Conservation (phyloP, 164 flowering plant species). For the Aristolochia contorta region DNA sequence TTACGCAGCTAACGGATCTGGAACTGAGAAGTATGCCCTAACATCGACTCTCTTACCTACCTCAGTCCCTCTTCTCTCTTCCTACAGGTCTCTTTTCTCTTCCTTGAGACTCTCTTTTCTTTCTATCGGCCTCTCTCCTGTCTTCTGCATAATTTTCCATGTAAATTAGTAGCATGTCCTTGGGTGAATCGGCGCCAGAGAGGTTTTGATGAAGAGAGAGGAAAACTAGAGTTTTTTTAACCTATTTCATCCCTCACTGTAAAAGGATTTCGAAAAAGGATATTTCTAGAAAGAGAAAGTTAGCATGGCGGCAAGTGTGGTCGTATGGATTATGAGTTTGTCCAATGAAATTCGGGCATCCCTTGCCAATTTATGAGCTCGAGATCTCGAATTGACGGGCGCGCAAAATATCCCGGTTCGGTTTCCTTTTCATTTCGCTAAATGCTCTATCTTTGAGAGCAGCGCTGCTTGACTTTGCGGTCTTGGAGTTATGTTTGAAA, state of each 20-base stretch:
- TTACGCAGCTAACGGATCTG: no score
- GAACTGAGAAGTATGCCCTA: no score
- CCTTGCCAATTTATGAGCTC: constrained; percentile 42
- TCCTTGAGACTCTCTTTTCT: no score
- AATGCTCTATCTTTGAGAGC: not conserved
- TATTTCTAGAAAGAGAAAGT: not conserved
- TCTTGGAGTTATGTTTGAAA: not conserved
- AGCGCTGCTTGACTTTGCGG: not conserved
- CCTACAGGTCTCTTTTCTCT: no score
- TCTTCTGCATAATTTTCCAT: no score
- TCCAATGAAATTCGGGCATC: constrained; percentile 25
- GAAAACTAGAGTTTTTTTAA: not conserved
- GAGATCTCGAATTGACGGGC: constrained; percentile 33
- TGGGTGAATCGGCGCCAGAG: not conserved
- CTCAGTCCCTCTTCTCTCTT: no score
- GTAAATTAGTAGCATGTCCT: no score
- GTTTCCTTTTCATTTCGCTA: constrained; percentile 3
- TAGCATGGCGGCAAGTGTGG: constrained; percentile 5
- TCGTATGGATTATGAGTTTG: constrained; percentile 19
- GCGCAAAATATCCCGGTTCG: constrained; percentile 15
- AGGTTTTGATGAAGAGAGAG: not conserved
- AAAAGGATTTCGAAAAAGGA: not conserved
- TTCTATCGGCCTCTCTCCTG: no score
- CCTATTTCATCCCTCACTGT: no score
- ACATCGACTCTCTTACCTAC: no score